Conservation (phyloP, 495 filamentous ascomycete species). For the Terfezia claveryi region DNA sequence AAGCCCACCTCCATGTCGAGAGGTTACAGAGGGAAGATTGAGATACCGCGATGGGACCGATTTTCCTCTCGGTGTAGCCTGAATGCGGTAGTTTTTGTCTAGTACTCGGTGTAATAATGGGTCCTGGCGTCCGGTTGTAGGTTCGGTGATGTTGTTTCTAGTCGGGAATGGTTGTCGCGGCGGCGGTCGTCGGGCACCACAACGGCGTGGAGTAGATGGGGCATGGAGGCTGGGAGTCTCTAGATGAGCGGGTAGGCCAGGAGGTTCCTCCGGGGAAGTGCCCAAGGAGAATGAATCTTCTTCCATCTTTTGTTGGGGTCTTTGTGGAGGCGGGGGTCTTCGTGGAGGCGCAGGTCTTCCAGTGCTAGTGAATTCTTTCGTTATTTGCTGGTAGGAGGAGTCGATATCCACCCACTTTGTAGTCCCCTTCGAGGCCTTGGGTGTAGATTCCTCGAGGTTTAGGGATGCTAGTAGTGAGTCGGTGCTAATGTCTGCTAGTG, state of each 20-base stretch:
- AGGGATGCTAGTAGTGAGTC: neutral
- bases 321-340: neutral
- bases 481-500: neutral
- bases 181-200: conserved; percentile 23
- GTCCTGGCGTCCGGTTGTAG: conserved; percentile 29
- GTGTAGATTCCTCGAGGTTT: neutral
- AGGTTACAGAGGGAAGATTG: conserved; percentile 18
- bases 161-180: conserved; percentile 26
- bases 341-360: neutral
- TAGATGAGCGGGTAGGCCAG: conserved; percentile 23
- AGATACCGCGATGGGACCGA: conserved; percentile 16
- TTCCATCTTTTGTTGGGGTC: conserved; percentile 15
- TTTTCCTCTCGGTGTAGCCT: conserved; percentile 59
- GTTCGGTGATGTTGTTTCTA: conserved; percentile 17
- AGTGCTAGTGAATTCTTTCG: neutral
- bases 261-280: conserved; percentile 18
- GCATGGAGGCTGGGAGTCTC: conserved; percentile 19
- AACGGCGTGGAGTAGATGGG: conserved; percentile 37
- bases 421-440: neutral
- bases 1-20: neutral
- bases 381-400: neutral
- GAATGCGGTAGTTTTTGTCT: conserved; percentile 76
- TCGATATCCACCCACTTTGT: neutral
- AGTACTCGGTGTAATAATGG: conserved; percentile 67
- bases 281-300: conserved; percentile 17